Evolutionary conservation across 345 rosid genomes (phyloP), one percentile per base, ranked within the genome.

Genomic region (Schrenkiella parvula): DNA sequence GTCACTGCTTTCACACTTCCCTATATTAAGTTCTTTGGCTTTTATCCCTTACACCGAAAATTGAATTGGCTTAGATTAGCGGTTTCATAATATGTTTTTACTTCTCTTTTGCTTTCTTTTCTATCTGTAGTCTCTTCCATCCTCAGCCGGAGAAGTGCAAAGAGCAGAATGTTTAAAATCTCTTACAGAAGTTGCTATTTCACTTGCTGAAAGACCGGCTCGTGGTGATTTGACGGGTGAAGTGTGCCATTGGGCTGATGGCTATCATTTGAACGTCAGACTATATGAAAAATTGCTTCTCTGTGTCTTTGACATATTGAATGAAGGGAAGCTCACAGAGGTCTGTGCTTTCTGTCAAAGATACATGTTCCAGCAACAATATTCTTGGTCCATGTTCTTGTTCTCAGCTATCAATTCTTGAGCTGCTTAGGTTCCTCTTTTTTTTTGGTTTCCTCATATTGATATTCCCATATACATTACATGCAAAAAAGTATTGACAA

Each of bases 201-300:
- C 93, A 82, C 93, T 95, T 83, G 95, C 99, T 67, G 97, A 91
- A 85, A 89, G 97, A 77, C 96, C 98, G 11, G 97, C 96, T 43
- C 90, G 93, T 53, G 96, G 95, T 80, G 99, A 95, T 84, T 86
- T 91, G 80, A 89, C 99, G 38, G 99, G 99, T 76, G 95, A 91
- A 88, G 90, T 95, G 38, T 89, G 95, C 87, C 99, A 95, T 68
- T 91, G 97, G 99, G 96, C 96, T 46, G 99, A 95, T 88, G 96
- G 98, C 31, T 91, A 91, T 78, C 96, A 87, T 83, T 81, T 95
- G 68, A 95, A 95, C 76, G 87, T 89, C 71, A 91, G 87, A 76
- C 82, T 95, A 29, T 95, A 91, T 46, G 95, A 91, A 79, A 95
- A 91, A 76, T 83, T 95, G 73, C 98, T 95, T 63, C 87, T 85